These are phyloP conservation scores for Schizosaccharomyces pombe DNA, from an alignment of 805 yeast genomes.

Conservation along the genomic window DNA sequence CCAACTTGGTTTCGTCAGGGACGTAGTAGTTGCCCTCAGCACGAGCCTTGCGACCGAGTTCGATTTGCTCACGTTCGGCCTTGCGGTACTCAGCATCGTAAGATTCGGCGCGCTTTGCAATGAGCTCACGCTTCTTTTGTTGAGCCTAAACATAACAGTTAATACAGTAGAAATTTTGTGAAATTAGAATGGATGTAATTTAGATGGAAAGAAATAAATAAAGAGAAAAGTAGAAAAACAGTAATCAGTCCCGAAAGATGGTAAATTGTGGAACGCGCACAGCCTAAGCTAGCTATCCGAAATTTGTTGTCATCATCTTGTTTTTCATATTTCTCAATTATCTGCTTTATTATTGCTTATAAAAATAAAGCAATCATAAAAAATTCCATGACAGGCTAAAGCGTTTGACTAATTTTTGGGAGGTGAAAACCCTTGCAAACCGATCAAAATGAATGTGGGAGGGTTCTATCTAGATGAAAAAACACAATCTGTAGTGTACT, in stretches of 20 bases:
- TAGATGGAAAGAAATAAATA: neutral
- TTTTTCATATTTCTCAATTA: no score
- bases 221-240: neutral
- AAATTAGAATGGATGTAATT: neutral
- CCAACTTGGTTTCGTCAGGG: slow-evolving; percentile 46
- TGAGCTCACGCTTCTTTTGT: slow-evolving; percentile 31
- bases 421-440: no score
- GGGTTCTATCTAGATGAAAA: no score
- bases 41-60: slow-evolving; percentile 82
- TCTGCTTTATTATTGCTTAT: no score
- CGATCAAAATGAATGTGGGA: no score
- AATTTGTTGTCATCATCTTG: slow-evolving; percentile 12
- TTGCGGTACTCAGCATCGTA: slow-evolving; percentile 76
- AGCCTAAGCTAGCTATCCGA: slow-evolving; percentile 42
- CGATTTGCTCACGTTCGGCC: slow-evolving; percentile 54
- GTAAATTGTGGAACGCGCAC: slow-evolving; percentile 51
- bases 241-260: slow-evolving; percentile 66
- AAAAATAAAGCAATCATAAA: neutral
- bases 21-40: slow-evolving; percentile 83
- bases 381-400: no score
- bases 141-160: slow-evolving; percentile 16
- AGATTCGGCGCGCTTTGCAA: slow-evolving; percentile 81
- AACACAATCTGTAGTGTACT: no score
- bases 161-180: no score
- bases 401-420: no score